A percentile compares a stretch with the other conserved stretches of the same genome.
Conservation (phyloP, 495 filamentous ascomycete species). For the Lophiostoma macrostomum region DNA sequence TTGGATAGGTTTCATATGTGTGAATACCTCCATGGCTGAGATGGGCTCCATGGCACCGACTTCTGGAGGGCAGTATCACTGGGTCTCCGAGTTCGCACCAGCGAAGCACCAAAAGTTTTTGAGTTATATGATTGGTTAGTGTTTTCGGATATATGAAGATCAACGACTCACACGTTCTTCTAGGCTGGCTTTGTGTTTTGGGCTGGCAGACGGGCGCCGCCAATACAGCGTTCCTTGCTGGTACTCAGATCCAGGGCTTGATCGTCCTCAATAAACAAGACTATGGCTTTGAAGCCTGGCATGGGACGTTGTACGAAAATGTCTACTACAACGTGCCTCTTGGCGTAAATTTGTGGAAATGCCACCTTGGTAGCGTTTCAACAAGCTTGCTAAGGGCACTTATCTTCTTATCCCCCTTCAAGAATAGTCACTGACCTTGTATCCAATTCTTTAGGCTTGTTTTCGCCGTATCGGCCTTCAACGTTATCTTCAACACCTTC, state of each 20-base stretch:
- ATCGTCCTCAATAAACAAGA: slow-evolving; percentile 51
- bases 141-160: background rate
- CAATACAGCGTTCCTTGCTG: slow-evolving; percentile 51
- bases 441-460: too few species aligned
- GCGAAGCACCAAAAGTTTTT: slow-evolving; percentile 30
- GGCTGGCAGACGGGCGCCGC: slow-evolving; percentile 61
- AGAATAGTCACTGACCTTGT: too few species aligned
- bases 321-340: too few species aligned
- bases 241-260: slow-evolving; percentile 57
- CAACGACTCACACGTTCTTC: background rate
- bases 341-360: too few species aligned
- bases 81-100: slow-evolving; percentile 38
- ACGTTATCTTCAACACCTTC: slow-evolving; percentile 56
- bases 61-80: slow-evolving; percentile 39
- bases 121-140: slow-evolving; percentile 34
- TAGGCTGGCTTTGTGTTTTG: slow-evolving; percentile 59
- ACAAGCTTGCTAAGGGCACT: too few species aligned
- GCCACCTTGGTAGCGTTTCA: too few species aligned
- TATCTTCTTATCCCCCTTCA: too few species aligned
- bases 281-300: slow-evolving; percentile 53
- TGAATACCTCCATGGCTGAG: slow-evolving; percentile 15
- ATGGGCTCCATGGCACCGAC: slow-evolving; percentile 40
- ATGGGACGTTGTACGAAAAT: slow-evolving; percentile 58
- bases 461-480: slow-evolving; percentile 50
- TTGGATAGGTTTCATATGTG: slow-evolving; percentile 14